phyloP scores from a whole-genome alignment of 192 early-diverging fungal species.

The Coemansia sp. region DNA sequence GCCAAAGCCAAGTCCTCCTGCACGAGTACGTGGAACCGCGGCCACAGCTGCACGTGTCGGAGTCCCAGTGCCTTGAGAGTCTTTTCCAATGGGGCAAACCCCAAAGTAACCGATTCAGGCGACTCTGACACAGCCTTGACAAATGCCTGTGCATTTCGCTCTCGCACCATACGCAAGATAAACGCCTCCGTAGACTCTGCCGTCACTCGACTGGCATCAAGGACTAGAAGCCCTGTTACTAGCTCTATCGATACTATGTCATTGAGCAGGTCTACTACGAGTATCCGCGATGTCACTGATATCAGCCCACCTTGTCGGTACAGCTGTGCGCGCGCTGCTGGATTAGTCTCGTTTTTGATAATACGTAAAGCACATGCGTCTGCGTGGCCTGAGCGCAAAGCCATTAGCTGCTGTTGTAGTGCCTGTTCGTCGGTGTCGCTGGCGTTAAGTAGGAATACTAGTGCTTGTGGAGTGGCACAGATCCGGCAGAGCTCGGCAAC shows the following conservation, averaged over 20 bases:
- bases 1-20: slow-evolving; percentile 60
- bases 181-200: slow-evolving; percentile 89
- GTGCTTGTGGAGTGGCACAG: slow-evolving; percentile 66
- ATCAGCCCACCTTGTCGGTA: slow-evolving; percentile 87
- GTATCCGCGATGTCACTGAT: slow-evolving; percentile 82
- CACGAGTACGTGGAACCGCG: slow-evolving; percentile 59
- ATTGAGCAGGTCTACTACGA: slow-evolving; percentile 90
- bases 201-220: slow-evolving; percentile 82
- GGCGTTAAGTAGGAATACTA: slow-evolving; percentile 84
- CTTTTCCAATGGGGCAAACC: slow-evolving; percentile 89
- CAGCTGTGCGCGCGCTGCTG: slow-evolving; percentile 50
- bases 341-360: slow-evolving; percentile 41
- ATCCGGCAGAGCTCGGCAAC: slow-evolving; percentile 73
- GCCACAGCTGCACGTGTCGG: slow-evolving; percentile 87
- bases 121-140: slow-evolving; percentile 94
- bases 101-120: slow-evolving; percentile 78
- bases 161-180: slow-evolving; percentile 79
- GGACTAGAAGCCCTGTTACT: slow-evolving; percentile 83
- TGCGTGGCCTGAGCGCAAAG: slow-evolving; percentile 50
- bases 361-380: slow-evolving; percentile 18
- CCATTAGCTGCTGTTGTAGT: slow-evolving; percentile 59
- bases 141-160: slow-evolving; percentile 82
- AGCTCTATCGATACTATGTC: slow-evolving; percentile 72
- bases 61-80: slow-evolving; percentile 80
- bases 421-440: slow-evolving; percentile 61